These are phyloP conservation scores for Phalaenopsis hybrid DNA, from an alignment of 116 monocot genomes.

Conservation along the genomic window DNA sequence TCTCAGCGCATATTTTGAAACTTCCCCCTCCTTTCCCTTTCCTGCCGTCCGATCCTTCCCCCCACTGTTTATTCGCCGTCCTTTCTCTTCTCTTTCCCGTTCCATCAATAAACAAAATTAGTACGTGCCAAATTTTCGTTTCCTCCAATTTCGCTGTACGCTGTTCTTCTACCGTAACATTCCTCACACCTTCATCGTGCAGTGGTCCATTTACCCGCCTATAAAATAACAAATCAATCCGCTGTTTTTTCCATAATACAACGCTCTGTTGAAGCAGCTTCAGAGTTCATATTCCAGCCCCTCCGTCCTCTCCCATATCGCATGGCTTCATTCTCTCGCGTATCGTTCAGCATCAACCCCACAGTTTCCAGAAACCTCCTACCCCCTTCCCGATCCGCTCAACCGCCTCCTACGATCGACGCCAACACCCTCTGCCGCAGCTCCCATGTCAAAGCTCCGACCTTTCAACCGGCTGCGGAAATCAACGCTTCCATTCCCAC, in stretches of 20 bases:
- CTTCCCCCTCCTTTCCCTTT: no score
- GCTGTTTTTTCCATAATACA: neutral
- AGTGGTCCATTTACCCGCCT: no score
- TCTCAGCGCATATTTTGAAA: no score
- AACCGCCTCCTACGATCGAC: neutral
- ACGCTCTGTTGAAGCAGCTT: neutral
- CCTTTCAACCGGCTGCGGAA: neutral
- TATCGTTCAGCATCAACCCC: neutral
- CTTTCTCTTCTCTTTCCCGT: neutral
- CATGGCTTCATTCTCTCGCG: neutral
- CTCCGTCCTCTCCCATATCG: neutral
- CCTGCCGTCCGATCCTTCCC: neutral
- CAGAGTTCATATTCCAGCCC: neutral
- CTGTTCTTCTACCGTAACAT: neutral
- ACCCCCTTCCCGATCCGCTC: slow-evolving; percentile 1
- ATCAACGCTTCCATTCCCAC: neutral
- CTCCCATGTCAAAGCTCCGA: neutral
- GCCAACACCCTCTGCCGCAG: neutral
- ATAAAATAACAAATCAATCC: neutral
- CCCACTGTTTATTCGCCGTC: neutral
- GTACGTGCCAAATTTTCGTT: neutral
- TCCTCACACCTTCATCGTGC: neutral
- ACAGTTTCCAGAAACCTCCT: neutral
- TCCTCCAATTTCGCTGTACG: slow-evolving; percentile 1
- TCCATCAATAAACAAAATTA: neutral